A percentile compares a stretch with the other conserved stretches of the same genome.
These are phyloP conservation scores for Penicillium sp. DNA, from an alignment of 2,329 filamentous ascomycete species.

Conservation along the genomic window DNA sequence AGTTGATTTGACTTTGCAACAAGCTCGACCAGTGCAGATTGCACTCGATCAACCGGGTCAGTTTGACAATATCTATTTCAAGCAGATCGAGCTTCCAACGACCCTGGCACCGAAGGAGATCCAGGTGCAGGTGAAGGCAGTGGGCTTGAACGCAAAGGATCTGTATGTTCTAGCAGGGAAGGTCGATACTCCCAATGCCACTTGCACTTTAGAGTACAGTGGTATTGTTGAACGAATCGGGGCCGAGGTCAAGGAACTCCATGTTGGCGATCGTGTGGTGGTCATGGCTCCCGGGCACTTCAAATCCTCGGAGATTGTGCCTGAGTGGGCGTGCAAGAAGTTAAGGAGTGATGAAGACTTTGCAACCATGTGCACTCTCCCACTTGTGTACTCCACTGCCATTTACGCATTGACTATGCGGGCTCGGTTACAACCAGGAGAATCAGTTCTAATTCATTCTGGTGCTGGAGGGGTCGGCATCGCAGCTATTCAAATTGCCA, in stretches of 20 bases:
- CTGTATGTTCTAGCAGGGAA: background rate
- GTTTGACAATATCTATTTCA: background rate
- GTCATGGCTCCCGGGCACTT: background rate
- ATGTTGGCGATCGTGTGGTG: background rate
- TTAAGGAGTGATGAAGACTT: background rate
- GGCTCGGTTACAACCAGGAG: too few relatives aligned
- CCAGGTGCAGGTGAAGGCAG: background rate
- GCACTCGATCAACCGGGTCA: background rate
- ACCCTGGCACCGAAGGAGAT: background rate
- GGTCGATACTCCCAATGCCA: background rate
- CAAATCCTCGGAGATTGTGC: background rate
- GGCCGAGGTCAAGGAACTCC: background rate
- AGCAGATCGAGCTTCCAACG: background rate
- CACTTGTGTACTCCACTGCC: background rate
- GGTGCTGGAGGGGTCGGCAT: background rate
- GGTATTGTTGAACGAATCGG: background rate
- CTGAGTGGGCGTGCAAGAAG: background rate
- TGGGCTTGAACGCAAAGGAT: background rate
- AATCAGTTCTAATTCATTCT: background rate
- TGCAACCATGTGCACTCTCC: background rate
- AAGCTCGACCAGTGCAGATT: background rate
- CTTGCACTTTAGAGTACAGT: background rate
- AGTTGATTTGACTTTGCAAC: background rate
- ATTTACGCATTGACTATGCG: background rate
- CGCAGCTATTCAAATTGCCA: background rate